Conservation (phyloP, 495 filamentous ascomycete genomes). For the Neurospora sp. region DNA sequence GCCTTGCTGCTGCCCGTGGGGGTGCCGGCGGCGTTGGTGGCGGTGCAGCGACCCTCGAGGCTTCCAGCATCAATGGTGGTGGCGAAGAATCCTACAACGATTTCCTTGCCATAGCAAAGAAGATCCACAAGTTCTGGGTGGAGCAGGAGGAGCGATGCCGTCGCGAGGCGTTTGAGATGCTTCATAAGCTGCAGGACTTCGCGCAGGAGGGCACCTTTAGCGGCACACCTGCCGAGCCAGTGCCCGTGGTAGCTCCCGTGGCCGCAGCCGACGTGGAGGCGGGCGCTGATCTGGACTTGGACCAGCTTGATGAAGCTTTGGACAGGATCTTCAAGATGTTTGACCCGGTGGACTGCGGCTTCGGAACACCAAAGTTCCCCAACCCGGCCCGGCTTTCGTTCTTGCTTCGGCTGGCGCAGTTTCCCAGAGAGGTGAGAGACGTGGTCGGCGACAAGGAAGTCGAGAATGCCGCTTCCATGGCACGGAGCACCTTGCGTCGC, state of each 20-base stretch:
- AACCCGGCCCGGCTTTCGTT: constrained; percentile 80
- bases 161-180: constrained; percentile 71
- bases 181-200: constrained; percentile 71
- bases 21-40: constrained; percentile 4
- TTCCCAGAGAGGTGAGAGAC: constrained; percentile 63
- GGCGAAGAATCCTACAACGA: constrained; percentile 47
- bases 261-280: not conserved
- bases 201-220: constrained; percentile 75
- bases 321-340: constrained; percentile 68
- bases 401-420: constrained; percentile 64
- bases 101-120: constrained; percentile 75
- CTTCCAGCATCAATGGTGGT: constrained; percentile 15
- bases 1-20: constrained; percentile 19
- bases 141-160: constrained; percentile 74
- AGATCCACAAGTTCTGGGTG: constrained; percentile 71
- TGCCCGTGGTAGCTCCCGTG: not conserved
- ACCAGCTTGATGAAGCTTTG: constrained; percentile 84
- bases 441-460: constrained; percentile 79
- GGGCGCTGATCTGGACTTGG: constrained; percentile 62
- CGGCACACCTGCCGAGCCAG: not conserved
- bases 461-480: constrained; percentile 68
- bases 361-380: constrained; percentile 81
- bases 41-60: constrained; percentile 8
- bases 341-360: constrained; percentile 71
- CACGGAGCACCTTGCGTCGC: constrained; percentile 63